Conservation (phyloP, 2,329 filamentous ascomycete genomes). For the Fusarium continuum region DNA sequence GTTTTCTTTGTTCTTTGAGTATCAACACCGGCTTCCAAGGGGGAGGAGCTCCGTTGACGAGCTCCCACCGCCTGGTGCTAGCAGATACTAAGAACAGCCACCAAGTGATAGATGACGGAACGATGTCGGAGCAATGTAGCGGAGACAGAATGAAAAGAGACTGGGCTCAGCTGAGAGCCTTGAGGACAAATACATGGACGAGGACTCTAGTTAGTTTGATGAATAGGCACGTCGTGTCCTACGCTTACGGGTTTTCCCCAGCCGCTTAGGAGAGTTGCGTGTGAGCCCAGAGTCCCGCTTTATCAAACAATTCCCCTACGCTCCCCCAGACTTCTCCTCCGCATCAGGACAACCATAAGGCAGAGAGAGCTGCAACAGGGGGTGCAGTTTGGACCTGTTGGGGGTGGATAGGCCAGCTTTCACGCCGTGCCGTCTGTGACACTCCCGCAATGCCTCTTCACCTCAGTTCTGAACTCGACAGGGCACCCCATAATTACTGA, state of each 20-base stretch:
- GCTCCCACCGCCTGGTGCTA: conserved; percentile 40
- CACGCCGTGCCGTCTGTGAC: conserved; percentile 37
- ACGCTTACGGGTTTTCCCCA: conserved; percentile 35
- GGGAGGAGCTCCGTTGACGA: conserved; percentile 31
- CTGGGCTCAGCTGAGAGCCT: conserved; percentile 24
- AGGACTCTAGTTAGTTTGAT: conserved; percentile 30
- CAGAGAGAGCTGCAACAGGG: conserved; percentile 33
- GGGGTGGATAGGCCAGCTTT: conserved; percentile 28
- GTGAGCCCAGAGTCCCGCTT: conserved; percentile 34
- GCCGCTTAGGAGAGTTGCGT: conserved; percentile 21
- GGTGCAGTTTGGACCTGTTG: conserved; percentile 30
- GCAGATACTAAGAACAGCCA: conserved; percentile 38
- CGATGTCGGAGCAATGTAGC: conserved; percentile 17
- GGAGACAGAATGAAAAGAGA: conserved; percentile 4
- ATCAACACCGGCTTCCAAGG: conserved; percentile 29
- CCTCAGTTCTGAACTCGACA: conserved; percentile 21
- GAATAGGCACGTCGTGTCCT: conserved; percentile 34
- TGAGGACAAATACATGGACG: conserved; percentile 22
- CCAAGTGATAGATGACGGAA: conserved; percentile 44
- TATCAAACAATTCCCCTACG: conserved; percentile 40
- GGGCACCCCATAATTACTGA: conserved; percentile 6
- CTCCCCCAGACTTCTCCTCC: conserved; percentile 32
- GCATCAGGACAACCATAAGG: conserved; percentile 32
- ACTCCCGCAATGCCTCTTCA: conserved; percentile 39
- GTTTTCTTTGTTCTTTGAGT: conserved; percentile 38